A percentile compares a stretch with the other conserved stretches of the same genome.
Conservation (phyloP, 202 grass and related monocot genomes). For the Zizania palustris region DNA sequence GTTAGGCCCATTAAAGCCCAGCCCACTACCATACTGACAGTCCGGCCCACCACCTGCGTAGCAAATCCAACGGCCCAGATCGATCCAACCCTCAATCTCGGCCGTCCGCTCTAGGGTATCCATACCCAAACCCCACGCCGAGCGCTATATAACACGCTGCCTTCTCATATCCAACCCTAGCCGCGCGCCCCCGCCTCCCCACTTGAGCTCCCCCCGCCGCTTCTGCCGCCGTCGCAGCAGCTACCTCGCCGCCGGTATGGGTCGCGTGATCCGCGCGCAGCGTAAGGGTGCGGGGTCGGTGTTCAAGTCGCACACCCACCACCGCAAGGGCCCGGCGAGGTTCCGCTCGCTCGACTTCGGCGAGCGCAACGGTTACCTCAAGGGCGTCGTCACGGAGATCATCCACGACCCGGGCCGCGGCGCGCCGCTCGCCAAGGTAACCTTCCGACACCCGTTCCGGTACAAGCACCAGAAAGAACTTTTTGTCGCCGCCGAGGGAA, state of each 20-base stretch:
- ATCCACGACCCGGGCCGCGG: slow-evolving; percentile 91
- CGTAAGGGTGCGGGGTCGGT: slow-evolving; percentile 93
- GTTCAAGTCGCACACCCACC: slow-evolving; percentile 97
- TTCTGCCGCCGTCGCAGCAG: neutral
- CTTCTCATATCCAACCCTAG: slow-evolving; percentile 7
- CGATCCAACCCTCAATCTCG: neutral
- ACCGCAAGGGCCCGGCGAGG: slow-evolving; percentile 87
- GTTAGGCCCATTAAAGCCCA: neutral
- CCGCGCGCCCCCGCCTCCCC: slow-evolving; percentile 12
- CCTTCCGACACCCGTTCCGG: slow-evolving; percentile 92
- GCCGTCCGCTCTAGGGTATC: slow-evolving; percentile 47
- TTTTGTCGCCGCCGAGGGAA: slow-evolving; percentile 88
- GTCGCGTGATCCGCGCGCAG: slow-evolving; percentile 91
- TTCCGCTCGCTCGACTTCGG: slow-evolving; percentile 92
- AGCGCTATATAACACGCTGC: neutral
- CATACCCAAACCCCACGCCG: neutral
- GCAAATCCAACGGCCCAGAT: slow-evolving; percentile 36
- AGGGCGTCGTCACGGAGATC: slow-evolving; percentile 87
- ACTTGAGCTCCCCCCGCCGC: neutral
- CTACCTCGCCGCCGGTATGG: slow-evolving; percentile 53
- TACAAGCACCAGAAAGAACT: slow-evolving; percentile 98
- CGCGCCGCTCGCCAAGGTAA: slow-evolving; percentile 86
- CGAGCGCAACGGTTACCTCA: slow-evolving; percentile 93
- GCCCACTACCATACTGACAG: neutral
- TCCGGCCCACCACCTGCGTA: neutral